A percentile compares a stretch with the other conserved stretches of the same genome.
These are phyloP conservation scores for Tanozyma kutaoensis DNA, from an alignment of 805 yeast genomes.

Conservation along the genomic window DNA sequence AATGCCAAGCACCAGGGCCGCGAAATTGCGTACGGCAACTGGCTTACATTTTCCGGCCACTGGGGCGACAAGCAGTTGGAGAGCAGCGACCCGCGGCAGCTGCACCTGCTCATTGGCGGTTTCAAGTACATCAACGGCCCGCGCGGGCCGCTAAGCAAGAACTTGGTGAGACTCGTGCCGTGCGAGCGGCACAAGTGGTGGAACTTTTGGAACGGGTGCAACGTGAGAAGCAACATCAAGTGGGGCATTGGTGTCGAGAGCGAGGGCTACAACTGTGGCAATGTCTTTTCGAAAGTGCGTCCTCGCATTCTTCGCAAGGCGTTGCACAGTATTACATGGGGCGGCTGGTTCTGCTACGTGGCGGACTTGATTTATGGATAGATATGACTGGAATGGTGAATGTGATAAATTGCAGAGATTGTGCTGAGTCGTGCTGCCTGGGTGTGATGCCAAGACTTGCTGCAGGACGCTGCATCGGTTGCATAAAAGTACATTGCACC, in stretches of 20 bases:
- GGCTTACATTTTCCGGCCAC: constrained; percentile 72
- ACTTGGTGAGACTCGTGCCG: constrained; percentile 51
- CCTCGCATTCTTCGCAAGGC: constrained; percentile 38
- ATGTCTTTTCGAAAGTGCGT: constrained; percentile 36
- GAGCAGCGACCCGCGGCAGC: constrained; percentile 65
- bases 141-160: constrained; percentile 74
- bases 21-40: constrained; percentile 44
- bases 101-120: constrained; percentile 72
- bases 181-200: constrained; percentile 90
- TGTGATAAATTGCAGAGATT: too few species aligned
- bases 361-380: constrained; percentile 38
- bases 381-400: neutral
- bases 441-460: too few species aligned
- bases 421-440: too few species aligned
- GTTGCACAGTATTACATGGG: constrained; percentile 41
- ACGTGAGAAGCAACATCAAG: constrained; percentile 56
- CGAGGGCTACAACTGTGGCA: constrained; percentile 78
- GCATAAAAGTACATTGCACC: too few species aligned
- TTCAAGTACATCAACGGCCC: constrained; percentile 92
- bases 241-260: constrained; percentile 84
- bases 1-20: constrained; percentile 36
- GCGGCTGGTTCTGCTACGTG: constrained; percentile 45
- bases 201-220: constrained; percentile 79
- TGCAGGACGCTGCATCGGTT: too few species aligned
- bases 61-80: constrained; percentile 83